Conservation (phyloP, 768 basidiomycete species). For the Rhizopogon vesiculosus region DNA sequence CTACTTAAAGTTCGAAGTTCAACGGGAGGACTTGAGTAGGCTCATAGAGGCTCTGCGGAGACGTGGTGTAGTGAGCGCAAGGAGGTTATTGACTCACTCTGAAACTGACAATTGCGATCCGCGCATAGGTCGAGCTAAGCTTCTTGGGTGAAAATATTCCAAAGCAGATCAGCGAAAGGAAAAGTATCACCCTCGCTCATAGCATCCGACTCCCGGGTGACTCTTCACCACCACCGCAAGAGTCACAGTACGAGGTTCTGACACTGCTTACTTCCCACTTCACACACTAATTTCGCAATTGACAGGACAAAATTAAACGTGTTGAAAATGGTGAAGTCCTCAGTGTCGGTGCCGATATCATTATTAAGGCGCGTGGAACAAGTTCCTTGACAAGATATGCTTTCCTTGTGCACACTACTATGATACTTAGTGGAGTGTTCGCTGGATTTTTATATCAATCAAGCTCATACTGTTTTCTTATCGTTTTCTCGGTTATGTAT, state of each 20-base stretch:
- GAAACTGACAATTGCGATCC: neutral
- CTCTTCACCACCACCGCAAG: slow-evolving; percentile 17
- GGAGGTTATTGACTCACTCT: neutral
- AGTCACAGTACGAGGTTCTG: slow-evolving; percentile 21
- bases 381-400: too few relatives aligned
- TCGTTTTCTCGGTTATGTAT: too few relatives aligned
- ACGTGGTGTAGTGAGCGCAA: slow-evolving; percentile 41
- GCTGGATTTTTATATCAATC: too few relatives aligned
- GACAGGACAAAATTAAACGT: slow-evolving; percentile 23
- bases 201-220: slow-evolving; percentile 17
- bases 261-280: neutral
- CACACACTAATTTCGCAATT: neutral
- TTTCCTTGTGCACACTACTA: too few relatives aligned
- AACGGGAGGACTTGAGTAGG: slow-evolving; percentile 24
- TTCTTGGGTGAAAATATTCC: slow-evolving; percentile 17
- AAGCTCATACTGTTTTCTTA: too few relatives aligned
- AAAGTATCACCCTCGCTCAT: slow-evolving; percentile 22
- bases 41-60: slow-evolving; percentile 38
- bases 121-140: slow-evolving; percentile 22
- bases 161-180: slow-evolving; percentile 10
- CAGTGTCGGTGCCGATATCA: neutral
- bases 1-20: slow-evolving; percentile 35
- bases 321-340: slow-evolving; percentile 21
- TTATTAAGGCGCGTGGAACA: too few relatives aligned
- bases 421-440: too few relatives aligned